phyloP scores from a whole-genome alignment of 2,329 filamentous ascomycete species.

The Paraphaeosphaeria sporulosa region DNA sequence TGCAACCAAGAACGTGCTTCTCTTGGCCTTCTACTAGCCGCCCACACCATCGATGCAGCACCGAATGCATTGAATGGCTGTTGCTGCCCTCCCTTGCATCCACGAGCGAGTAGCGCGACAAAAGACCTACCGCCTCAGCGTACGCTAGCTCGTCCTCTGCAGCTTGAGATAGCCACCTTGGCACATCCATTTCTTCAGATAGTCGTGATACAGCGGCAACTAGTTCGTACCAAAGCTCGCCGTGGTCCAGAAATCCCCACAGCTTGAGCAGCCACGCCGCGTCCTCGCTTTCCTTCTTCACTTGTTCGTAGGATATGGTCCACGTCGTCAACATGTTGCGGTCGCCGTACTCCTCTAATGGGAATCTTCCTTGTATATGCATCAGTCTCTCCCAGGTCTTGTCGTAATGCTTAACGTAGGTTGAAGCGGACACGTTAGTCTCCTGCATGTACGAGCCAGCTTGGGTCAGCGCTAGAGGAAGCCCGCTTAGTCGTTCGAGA shows the following conservation, averaged over 20 bases:
- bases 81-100: no score
- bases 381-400: background rate
- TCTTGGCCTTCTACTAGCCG: no score
- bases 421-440: conserved; percentile 38
- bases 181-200: no score
- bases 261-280: conserved; percentile 50
- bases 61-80: no score
- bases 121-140: no score
- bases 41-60: no score
- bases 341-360: conserved; percentile 42
- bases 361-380: conserved; percentile 31
- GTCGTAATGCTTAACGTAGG: background rate
- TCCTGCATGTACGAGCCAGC: conserved; percentile 50
- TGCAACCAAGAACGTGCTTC: no score
- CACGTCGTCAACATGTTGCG: conserved; percentile 37
- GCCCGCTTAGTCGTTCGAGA: conserved; percentile 18
- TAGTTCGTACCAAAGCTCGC: conserved; percentile 57
- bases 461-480: conserved; percentile 24
- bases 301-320: conserved; percentile 50
- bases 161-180: no score
- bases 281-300: conserved; percentile 41
- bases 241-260: conserved; percentile 54
- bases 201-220: no score
- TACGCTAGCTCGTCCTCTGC: no score
- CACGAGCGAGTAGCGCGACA: no score